These are phyloP conservation scores for Phaffomyces thermotolerans DNA, from an alignment of 805 yeast genomes.

Conservation along the genomic window DNA sequence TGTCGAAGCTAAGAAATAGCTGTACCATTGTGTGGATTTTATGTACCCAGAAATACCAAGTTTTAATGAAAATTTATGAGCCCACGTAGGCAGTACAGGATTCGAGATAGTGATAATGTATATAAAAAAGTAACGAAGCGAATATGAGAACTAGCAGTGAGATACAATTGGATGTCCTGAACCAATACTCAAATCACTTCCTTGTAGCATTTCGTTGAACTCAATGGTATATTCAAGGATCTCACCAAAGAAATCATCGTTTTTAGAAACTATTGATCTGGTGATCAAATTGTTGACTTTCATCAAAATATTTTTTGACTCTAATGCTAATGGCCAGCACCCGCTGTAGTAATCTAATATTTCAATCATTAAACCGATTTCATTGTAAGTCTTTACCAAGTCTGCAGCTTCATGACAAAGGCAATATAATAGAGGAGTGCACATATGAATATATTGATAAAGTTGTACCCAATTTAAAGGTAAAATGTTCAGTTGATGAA, in stretches of 20 bases:
- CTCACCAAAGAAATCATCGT: neutral
- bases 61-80: neutral
- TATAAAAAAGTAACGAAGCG: too few species aligned
- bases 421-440: constrained; percentile 41
- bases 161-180: neutral
- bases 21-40: neutral
- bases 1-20: constrained; percentile 16
- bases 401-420: constrained; percentile 41
- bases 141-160: neutral
- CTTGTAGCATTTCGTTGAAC: neutral
- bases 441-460: constrained; percentile 38
- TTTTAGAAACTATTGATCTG: constrained; percentile 19
- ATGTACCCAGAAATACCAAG: neutral
- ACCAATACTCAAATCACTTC: constrained; percentile 1
- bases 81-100: neutral
- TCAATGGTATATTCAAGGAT: neutral
- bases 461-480: constrained; percentile 46
- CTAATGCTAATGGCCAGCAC: constrained; percentile 40
- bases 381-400: constrained; percentile 37
- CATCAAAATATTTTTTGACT: constrained; percentile 37
- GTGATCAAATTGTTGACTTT: constrained; percentile 33
- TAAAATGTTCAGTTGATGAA: constrained; percentile 36
- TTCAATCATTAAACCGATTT: constrained; percentile 39
- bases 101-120: neutral
- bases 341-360: constrained; percentile 38